phyloP scores from a whole-genome alignment of 2,329 filamentous ascomycete species.

The Dothideomycetes sp. region DNA sequence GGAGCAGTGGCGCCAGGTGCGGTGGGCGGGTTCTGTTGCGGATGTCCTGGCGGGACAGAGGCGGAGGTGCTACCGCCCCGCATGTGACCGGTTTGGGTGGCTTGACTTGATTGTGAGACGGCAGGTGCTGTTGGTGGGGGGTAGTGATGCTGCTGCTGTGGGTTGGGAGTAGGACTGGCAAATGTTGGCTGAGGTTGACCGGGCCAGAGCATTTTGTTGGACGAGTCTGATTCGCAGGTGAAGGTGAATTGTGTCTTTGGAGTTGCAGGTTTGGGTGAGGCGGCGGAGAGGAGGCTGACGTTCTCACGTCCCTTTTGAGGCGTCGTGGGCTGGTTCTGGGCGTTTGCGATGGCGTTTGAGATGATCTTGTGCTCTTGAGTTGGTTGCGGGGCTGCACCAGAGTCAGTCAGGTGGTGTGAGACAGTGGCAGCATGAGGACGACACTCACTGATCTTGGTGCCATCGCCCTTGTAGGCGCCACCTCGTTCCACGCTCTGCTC shows the following conservation, averaged over 20 bases:
- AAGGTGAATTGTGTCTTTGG: slow-evolving; percentile 91
- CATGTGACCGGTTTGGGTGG: slow-evolving; percentile 19
- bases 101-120: slow-evolving; percentile 8
- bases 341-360: slow-evolving; percentile 81
- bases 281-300: slow-evolving; percentile 56
- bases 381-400: too few relatives aligned
- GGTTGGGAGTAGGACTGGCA: neutral
- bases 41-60: slow-evolving; percentile 13
- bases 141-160: neutral
- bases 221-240: slow-evolving; percentile 82
- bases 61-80: slow-evolving; percentile 9
- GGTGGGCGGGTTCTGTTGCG: slow-evolving; percentile 21
- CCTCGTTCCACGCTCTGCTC: slow-evolving; percentile 7
- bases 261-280: slow-evolving; percentile 42
- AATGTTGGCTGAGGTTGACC: slow-evolving; percentile 32
- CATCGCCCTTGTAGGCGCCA: slow-evolving; percentile 12
- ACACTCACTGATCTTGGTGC: slow-evolving; percentile 11
- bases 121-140: neutral
- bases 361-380: slow-evolving; percentile 56
- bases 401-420: slow-evolving; percentile 1
- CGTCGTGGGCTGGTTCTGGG: slow-evolving; percentile 52
- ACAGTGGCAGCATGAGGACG: neutral
- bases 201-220: slow-evolving; percentile 67
- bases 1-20: slow-evolving; percentile 29
- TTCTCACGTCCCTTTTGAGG: slow-evolving; percentile 60